These are phyloP conservation scores for Datisca glomerata DNA, from an alignment of 306 rosid genomes.

Conservation along the genomic window DNA sequence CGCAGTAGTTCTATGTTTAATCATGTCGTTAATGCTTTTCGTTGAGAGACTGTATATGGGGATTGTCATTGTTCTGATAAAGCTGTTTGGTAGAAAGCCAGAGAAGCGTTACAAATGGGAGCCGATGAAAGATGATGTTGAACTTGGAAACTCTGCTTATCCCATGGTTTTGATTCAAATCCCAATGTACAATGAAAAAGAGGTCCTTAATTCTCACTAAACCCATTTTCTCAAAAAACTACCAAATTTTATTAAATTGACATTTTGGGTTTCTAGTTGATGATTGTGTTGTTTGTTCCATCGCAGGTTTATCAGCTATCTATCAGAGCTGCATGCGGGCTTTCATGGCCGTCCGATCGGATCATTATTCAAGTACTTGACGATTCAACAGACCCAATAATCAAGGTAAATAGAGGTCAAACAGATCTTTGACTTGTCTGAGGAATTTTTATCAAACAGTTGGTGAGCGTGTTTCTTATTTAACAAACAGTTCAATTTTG, in stretches of 20 bases:
- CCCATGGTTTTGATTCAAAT: slow-evolving; percentile 79
- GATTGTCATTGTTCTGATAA: slow-evolving; percentile 37
- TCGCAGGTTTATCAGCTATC: slow-evolving; percentile 83
- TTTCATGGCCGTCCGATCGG: slow-evolving; percentile 86
- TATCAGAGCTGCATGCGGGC: slow-evolving; percentile 80
- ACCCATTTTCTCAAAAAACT: no score
- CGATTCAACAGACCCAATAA: slow-evolving; percentile 67
- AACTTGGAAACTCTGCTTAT: slow-evolving; percentile 55
- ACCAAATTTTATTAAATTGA: no score
- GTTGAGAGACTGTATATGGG: slow-evolving; percentile 70
- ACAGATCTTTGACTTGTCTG: not conserved
- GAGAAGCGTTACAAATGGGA: slow-evolving; percentile 76
- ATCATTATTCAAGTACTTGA: slow-evolving; percentile 76
- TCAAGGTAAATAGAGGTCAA: slow-evolving; percentile 36
- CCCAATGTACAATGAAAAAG: slow-evolving; percentile 92
- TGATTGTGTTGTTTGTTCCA: no score
- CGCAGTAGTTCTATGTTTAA: slow-evolving; percentile 38
- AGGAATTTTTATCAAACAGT: no score
- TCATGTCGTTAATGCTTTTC: slow-evolving; percentile 62
- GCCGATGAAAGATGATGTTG: slow-evolving; percentile 56
- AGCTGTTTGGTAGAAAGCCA: slow-evolving; percentile 49
- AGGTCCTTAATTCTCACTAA: slow-evolving; percentile 35
- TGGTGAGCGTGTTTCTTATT: not conserved
- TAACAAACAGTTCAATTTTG: not conserved
- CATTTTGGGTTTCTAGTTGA: no score